These are phyloP conservation scores for Canna indica DNA, from an alignment of 176 grass and related monocot species.

Conservation along the genomic window DNA sequence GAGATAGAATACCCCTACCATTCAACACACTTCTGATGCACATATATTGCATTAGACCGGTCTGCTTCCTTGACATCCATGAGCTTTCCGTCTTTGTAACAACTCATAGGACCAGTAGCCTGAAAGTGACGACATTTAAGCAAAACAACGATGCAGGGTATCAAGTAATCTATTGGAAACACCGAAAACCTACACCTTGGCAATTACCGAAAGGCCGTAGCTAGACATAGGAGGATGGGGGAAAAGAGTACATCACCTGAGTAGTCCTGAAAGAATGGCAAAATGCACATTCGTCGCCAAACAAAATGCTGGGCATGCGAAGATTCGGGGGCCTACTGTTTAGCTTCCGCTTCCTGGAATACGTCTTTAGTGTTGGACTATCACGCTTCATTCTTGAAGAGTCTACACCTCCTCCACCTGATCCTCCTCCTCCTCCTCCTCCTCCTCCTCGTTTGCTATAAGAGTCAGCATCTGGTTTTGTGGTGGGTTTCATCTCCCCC, in stretches of 20 bases:
- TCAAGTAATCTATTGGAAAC: neutral
- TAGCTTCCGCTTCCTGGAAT: neutral
- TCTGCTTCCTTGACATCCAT: constrained; percentile 14
- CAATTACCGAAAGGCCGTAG: neutral
- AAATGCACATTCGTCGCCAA: constrained; percentile 66
- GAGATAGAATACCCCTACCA: constrained; percentile 31
- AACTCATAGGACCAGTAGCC: constrained; percentile 46
- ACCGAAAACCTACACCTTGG: neutral
- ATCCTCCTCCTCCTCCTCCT: too few species aligned
- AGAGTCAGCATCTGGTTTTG: too few species aligned
- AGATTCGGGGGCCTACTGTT: neutral
- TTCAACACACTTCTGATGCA: constrained; percentile 44
- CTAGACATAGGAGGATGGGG: neutral
- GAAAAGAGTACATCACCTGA: constrained; percentile 26
- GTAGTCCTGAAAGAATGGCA: constrained; percentile 61
- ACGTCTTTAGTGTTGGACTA: too few species aligned
- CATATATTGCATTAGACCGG: constrained; percentile 28
- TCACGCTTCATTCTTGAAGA: neutral
- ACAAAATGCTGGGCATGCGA: constrained; percentile 42
- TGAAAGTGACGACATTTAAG: constrained; percentile 15
- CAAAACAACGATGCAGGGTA: neutral
- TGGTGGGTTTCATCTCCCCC: too few species aligned
- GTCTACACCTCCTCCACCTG: neutral
- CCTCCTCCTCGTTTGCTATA: too few species aligned
- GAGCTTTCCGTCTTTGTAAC: constrained; percentile 32